A percentile compares a stretch with the other conserved stretches of the same genome.
phyloP scores from a whole-genome alignment of 2,329 filamentous ascomycete genomes.

The Pseudogymnoascus sp. region DNA sequence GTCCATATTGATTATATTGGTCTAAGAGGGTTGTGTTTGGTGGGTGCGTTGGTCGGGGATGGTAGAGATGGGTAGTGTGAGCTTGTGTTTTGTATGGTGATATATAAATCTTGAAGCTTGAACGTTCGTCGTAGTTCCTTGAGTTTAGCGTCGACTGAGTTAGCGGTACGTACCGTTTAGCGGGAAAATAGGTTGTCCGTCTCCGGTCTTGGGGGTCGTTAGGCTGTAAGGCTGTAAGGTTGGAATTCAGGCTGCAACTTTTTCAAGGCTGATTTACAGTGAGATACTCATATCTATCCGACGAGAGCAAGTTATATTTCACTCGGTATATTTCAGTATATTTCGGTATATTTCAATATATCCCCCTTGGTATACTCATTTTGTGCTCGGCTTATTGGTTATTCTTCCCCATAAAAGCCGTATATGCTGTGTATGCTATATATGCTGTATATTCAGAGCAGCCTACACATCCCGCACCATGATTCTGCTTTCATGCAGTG shows the following conservation, averaged over 20 bases:
- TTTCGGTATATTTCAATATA: background rate
- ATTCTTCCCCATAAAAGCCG: background rate
- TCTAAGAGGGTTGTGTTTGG: background rate
- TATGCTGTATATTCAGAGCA: background rate
- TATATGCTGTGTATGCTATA: background rate
- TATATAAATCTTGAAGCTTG: constrained; percentile 9
- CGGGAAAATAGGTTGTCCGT: background rate
- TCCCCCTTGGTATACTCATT: background rate
- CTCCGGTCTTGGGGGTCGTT: background rate
- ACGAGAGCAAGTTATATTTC: background rate
- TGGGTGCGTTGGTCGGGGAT: background rate
- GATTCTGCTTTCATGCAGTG: background rate
- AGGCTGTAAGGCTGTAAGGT: background rate
- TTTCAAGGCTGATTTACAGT: no score
- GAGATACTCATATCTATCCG: background rate
- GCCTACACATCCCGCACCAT: background rate
- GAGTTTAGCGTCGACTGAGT: background rate
- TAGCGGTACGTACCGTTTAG: background rate
- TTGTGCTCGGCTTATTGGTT: background rate
- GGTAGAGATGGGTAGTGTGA: constrained; percentile 1
- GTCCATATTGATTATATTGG: constrained; percentile 33
- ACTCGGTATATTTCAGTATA: no score
- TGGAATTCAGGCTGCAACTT: background rate
- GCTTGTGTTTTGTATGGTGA: background rate
- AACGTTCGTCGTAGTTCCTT: constrained; percentile 8